These are phyloP conservation scores for Bruguiera gymnorhiza DNA, from an alignment of 345 rosid genomes.

Conservation along the genomic window DNA sequence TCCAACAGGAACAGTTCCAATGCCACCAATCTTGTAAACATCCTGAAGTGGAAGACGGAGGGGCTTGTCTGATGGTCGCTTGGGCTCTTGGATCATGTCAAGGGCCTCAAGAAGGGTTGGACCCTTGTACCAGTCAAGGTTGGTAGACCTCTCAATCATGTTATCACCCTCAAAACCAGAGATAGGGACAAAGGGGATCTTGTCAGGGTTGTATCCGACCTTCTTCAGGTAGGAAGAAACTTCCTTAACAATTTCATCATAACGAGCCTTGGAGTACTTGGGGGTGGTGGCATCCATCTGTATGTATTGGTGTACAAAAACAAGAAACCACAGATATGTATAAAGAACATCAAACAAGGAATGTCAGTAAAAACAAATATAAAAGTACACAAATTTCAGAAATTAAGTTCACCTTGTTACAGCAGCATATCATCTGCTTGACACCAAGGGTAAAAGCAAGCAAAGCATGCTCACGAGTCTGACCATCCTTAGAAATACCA, in stretches of 20 bases:
- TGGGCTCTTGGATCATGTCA: conserved; percentile 64
- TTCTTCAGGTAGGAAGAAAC: conserved; percentile 75
- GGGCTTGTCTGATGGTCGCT: conserved; percentile 90
- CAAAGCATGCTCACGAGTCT: conserved; percentile 71
- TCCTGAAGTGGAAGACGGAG: conserved; percentile 89
- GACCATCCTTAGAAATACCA: conserved; percentile 84
- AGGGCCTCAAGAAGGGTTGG: conserved; percentile 71
- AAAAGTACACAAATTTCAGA: neutral
- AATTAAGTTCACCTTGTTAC: conserved; percentile 50
- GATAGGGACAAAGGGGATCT: conserved; percentile 74
- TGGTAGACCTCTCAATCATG: conserved; percentile 80
- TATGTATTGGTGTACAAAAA: neutral
- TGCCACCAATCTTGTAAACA: conserved; percentile 87
- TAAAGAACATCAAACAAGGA: neutral
- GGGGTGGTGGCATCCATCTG: conserved; percentile 91
- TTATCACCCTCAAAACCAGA: conserved; percentile 86
- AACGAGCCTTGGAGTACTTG: conserved; percentile 73
- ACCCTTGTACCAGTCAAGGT: conserved; percentile 81
- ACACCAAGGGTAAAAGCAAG: conserved; percentile 75
- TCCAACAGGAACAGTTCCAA: conserved; percentile 66
- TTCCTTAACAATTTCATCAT: conserved; percentile 73
- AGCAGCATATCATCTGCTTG: conserved; percentile 74
- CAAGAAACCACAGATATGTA: neutral
- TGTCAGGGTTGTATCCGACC: conserved; percentile 73
- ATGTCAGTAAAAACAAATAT: neutral